Conservation (phyloP, 805 yeast genomes). For the Wickerhamiella nectarea region DNA sequence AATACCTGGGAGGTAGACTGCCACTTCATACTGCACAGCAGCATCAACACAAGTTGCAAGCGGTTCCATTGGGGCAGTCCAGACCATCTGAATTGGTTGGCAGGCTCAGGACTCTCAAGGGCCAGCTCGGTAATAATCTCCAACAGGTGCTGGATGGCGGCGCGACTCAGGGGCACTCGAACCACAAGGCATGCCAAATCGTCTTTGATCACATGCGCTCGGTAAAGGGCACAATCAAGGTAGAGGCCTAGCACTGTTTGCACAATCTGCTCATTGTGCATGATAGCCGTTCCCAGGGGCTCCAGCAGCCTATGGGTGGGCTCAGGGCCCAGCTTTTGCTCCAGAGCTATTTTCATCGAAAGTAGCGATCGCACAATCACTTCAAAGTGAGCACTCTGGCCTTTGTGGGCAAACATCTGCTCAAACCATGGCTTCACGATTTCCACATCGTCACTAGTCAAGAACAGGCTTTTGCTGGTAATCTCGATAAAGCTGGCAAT, state of each 20-base stretch:
- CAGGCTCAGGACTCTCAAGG: background rate
- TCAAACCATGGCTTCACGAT: constrained; percentile 6
- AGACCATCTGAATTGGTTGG: background rate
- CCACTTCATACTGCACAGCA: background rate
- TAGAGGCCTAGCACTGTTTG: background rate
- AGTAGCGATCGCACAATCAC: background rate
- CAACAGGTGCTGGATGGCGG: background rate
- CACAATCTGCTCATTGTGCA: background rate
- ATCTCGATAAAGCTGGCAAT: constrained; percentile 1
- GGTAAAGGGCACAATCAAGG: background rate
- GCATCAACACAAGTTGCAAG: background rate
- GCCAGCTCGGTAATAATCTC: background rate
- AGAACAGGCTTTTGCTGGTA: background rate
- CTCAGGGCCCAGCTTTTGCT: background rate
- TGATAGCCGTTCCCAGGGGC: background rate
- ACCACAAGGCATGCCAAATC: background rate
- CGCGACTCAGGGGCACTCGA: background rate
- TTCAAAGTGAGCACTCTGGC: background rate
- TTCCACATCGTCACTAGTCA: background rate
- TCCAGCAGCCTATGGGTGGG: background rate
- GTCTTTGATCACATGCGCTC: background rate
- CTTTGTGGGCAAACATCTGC: background rate
- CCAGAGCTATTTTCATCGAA: background rate
- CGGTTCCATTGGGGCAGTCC: constrained; percentile 1
- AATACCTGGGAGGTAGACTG: background rate